These are phyloP conservation scores for Tolypocladium cylindrosporum DNA, from an alignment of 2,329 filamentous ascomycete species.

Conservation along the genomic window DNA sequence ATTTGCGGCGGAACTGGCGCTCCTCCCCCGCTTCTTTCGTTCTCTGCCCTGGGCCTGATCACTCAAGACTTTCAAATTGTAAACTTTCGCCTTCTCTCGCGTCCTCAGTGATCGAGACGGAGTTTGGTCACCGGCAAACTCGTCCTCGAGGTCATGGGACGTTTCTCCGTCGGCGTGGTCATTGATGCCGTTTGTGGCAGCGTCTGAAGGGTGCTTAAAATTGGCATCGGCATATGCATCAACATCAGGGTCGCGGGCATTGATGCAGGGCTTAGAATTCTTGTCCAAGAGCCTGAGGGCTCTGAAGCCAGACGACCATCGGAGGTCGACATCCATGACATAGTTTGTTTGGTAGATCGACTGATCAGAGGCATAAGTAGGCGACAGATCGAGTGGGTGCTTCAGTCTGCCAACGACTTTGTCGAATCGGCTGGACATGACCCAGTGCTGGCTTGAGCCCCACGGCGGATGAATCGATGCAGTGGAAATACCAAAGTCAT, in stretches of 20 bases:
- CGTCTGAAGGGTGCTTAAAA: slow-evolving; percentile 11
- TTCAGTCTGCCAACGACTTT: slow-evolving; percentile 32
- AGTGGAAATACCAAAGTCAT: slow-evolving; percentile 18
- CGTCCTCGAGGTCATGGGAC: slow-evolving; percentile 33
- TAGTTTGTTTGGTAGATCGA: slow-evolving; percentile 28
- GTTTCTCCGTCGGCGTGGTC: slow-evolving; percentile 15
- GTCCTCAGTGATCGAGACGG: slow-evolving; percentile 40
- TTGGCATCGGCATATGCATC: slow-evolving; percentile 13
- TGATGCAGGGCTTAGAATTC: slow-evolving; percentile 33
- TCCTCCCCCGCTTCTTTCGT: slow-evolving; percentile 27
- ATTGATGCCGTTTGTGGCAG: slow-evolving; percentile 9
- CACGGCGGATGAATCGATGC: slow-evolving; percentile 9
- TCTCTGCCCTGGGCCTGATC: slow-evolving; percentile 46
- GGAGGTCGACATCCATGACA: slow-evolving; percentile 37
- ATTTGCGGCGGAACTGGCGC: slow-evolving; percentile 14
- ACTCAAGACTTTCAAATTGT: slow-evolving; percentile 50
- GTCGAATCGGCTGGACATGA: slow-evolving; percentile 29
- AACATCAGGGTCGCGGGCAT: slow-evolving; percentile 25
- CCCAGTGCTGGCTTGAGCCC: slow-evolving; percentile 20
- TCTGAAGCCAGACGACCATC: slow-evolving; percentile 33
- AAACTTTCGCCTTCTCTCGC: slow-evolving; percentile 38
- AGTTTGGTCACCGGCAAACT: slow-evolving; percentile 35
- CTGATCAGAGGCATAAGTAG: slow-evolving; percentile 13
- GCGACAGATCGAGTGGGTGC: slow-evolving; percentile 20
- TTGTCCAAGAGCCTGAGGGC: slow-evolving; percentile 24